A percentile compares a stretch with the other conserved stretches of the same genome.
These are phyloP conservation scores for Hansenula sp. DNA, from an alignment of 1,139 yeast genomes.

Conservation along the genomic window DNA sequence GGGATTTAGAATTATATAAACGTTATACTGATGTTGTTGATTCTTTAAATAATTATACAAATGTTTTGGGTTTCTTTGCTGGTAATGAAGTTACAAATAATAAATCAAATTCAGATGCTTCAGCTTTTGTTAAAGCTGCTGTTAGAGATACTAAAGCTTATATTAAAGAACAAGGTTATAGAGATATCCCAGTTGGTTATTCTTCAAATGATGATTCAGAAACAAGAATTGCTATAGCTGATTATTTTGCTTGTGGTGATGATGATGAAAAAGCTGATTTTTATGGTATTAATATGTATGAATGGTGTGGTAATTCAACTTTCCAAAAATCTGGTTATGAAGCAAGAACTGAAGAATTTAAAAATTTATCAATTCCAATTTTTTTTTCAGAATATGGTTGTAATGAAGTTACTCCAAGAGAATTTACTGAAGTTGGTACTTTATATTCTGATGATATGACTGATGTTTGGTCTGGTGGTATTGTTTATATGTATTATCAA, in stretches of 20 bases:
- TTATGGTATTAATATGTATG: constrained; percentile 83
- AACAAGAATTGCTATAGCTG: constrained; percentile 63
- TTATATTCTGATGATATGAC: constrained; percentile 54
- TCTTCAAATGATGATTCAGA: constrained; percentile 70
- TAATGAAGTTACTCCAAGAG: constrained; percentile 60
- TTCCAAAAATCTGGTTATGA: constrained; percentile 59
- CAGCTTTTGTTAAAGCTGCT: constrained; percentile 80
- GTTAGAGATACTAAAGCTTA: constrained; percentile 70
- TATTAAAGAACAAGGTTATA: constrained; percentile 52
- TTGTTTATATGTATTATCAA: constrained; percentile 76
- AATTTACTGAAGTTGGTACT: constrained; percentile 60
- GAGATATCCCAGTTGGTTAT: constrained; percentile 73
- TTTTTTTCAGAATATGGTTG: constrained; percentile 89
- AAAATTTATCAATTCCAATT: constrained; percentile 59
- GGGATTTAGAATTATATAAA: constrained; percentile 55
- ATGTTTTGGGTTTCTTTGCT: constrained; percentile 76
- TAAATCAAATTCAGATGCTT: constrained; percentile 59
- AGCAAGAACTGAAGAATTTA: constrained; percentile 57
- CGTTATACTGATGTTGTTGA: constrained; percentile 62
- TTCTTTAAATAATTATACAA: constrained; percentile 57
- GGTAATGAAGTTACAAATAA: constrained; percentile 81
- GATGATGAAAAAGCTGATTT: constrained; percentile 55
- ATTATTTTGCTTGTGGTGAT: constrained; percentile 72
- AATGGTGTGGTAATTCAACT: constrained; percentile 74
- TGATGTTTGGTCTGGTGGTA: constrained; percentile 81